phyloP scores from a whole-genome alignment of 192 early-diverging fungal species.

The Linnemannia exigua region DNA sequence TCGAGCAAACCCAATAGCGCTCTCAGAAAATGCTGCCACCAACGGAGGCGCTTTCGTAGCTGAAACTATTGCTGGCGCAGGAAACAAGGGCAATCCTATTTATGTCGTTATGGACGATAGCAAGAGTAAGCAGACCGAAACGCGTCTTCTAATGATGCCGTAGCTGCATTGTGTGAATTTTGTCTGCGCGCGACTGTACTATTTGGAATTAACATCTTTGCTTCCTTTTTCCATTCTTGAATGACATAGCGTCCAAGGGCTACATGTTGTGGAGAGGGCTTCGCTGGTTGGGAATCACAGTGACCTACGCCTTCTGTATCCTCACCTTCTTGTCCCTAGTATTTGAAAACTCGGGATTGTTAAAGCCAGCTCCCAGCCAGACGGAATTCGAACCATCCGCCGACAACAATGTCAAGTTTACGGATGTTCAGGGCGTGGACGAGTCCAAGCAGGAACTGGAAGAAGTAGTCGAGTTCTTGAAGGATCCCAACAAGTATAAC shows the following conservation, averaged over 20 bases:
- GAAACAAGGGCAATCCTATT: constrained; percentile 71
- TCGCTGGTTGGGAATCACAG: constrained; percentile 71
- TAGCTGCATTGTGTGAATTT: too few relatives aligned
- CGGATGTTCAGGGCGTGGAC: constrained; percentile 97
- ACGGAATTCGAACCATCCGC: constrained; percentile 71
- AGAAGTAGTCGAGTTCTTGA: constrained; percentile 96
- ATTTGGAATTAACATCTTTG: background rate
- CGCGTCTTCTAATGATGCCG: too few relatives aligned
- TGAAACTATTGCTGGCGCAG: constrained; percentile 47
- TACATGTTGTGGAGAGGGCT: constrained; percentile 71
- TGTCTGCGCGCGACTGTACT: background rate
- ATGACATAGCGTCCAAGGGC: constrained; percentile 56
- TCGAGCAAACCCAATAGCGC: constrained; percentile 17
- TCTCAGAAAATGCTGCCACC: constrained; percentile 17
- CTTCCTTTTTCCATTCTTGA: background rate
- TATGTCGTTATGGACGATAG: constrained; percentile 75
- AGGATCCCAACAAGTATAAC: constrained; percentile 91
- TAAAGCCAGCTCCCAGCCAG: constrained; percentile 72
- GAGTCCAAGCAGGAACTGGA: constrained; percentile 98
- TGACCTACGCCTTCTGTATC: constrained; percentile 79
- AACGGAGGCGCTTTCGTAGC: constrained; percentile 48
- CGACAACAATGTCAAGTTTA: constrained; percentile 82
- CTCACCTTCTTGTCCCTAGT: constrained; percentile 76
- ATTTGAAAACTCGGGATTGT: constrained; percentile 78
- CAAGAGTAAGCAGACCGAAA: constrained; percentile 31